A percentile compares a stretch with the other conserved stretches of the same genome.
phyloP scores from a whole-genome alignment of 2,329 filamentous ascomycete genomes.

The Ceratocystis papillata region DNA sequence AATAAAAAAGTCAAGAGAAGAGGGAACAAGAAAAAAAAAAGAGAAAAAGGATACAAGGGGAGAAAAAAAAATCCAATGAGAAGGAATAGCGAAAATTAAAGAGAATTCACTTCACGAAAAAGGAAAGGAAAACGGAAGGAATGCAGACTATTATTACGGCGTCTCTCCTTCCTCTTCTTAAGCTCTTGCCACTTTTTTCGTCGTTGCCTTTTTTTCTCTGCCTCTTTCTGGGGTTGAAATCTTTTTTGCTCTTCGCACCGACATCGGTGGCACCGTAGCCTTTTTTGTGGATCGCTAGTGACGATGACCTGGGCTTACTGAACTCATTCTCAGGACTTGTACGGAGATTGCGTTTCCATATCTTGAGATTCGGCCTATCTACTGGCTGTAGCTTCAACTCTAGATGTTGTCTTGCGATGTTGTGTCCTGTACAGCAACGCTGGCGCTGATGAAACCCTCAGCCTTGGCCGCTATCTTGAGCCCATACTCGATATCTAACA shows the following conservation, averaged over 20 bases:
- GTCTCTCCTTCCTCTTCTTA: constrained; percentile 1
- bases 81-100: constrained; percentile 17
- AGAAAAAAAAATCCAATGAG: constrained; percentile 17
- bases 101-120: constrained; percentile 14
- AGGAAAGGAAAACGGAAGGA: constrained; percentile 9
- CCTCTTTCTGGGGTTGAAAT: constrained; percentile 19
- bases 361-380: not conserved
- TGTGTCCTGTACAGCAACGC: not conserved
- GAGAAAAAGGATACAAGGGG: constrained; percentile 8
- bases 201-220: constrained; percentile 14
- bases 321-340: not conserved
- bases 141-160: constrained; percentile 3
- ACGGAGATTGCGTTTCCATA: not conserved
- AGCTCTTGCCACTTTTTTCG: constrained; percentile 17
- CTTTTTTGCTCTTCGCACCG: constrained; percentile 16
- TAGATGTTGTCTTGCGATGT: not conserved
- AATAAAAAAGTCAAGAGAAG: constrained; percentile 12
- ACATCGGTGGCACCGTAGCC: constrained; percentile 23
- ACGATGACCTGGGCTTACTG: constrained; percentile 1
- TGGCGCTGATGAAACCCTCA: not conserved
- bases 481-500: not conserved
- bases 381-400: not conserved
- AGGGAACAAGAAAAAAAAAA: constrained; percentile 21
- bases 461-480: not conserved
- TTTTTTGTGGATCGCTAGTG: constrained; percentile 21